Evolutionary conservation across 2,329 filamentous ascomycete genomes (phyloP).

Genomic region (Exophiala mesophila): DNA sequence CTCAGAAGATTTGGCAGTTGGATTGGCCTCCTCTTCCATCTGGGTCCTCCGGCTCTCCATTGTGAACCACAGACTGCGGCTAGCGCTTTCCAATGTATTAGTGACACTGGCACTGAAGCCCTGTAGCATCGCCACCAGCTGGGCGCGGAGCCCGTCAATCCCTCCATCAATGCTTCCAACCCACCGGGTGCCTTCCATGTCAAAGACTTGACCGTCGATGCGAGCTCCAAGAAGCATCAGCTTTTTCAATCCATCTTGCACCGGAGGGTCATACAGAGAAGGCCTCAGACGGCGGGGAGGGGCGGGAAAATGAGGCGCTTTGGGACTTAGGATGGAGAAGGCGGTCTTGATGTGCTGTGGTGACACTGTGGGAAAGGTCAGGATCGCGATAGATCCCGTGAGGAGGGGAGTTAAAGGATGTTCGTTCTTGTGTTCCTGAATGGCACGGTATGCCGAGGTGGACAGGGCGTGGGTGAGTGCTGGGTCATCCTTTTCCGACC

Average conservation of each 20-base stretch:
- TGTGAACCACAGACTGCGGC: conserved; percentile 79
- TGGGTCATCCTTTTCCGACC: conserved; percentile 34
- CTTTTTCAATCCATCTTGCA: conserved; percentile 81
- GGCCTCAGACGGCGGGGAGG: conserved; percentile 72
- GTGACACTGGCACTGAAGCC: conserved; percentile 73
- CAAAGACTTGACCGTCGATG: conserved; percentile 80
- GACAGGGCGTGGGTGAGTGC: conserved; percentile 57
- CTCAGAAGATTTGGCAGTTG: not conserved
- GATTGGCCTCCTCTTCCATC: conserved; percentile 63
- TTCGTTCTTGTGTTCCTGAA: conserved; percentile 47
- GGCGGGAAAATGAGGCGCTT: conserved; percentile 64
- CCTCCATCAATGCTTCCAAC: conserved; percentile 75
- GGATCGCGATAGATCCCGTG: conserved; percentile 71
- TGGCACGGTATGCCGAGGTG: conserved; percentile 47
- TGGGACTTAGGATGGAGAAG: conserved; percentile 70
- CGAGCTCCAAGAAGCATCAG: conserved; percentile 79
- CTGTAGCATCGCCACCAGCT: conserved; percentile 77
- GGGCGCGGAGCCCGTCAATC: conserved; percentile 72
- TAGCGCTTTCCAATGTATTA: conserved; percentile 69
- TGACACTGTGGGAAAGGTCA: conserved; percentile 77
- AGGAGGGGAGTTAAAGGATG: conserved; percentile 70
- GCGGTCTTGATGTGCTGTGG: conserved; percentile 79
- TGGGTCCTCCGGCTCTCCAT: conserved; percentile 76
- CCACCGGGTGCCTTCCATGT: conserved; percentile 66
- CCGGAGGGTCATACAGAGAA: conserved; percentile 71